phyloP scores from a whole-genome alignment of 495 filamentous ascomycete genomes.

The Pseudoneurospora amorphoporcata region DNA sequence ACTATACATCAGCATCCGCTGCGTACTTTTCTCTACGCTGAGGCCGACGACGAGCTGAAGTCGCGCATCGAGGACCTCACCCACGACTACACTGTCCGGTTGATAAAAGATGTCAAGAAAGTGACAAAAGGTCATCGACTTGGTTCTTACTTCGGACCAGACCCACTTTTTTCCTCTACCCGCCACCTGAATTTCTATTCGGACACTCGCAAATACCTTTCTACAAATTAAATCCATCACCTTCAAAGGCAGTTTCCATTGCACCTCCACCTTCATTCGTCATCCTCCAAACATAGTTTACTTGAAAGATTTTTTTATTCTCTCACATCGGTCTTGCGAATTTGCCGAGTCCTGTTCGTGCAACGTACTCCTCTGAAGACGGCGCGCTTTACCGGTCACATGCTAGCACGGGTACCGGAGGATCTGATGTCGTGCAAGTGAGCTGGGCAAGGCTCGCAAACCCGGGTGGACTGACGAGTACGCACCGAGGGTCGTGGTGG shows the following conservation, averaged over 20 bases:
- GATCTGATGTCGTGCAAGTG: background rate
- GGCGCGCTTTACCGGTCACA: background rate
- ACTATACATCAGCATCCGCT: too few species aligned
- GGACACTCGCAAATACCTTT: background rate
- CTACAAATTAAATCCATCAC: background rate
- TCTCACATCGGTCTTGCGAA: fast-evolving
- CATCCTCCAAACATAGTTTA: background rate
- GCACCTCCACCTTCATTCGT: too few species aligned
- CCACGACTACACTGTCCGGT: too few species aligned
- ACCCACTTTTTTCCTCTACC: background rate
- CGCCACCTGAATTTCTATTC: background rate
- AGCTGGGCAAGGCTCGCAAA: background rate
- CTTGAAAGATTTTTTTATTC: fast-evolving
- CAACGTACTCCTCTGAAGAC: background rate
- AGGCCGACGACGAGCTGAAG: too few species aligned
- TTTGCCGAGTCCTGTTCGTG: background rate
- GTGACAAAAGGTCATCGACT: too few species aligned
- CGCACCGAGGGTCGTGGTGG: background rate
- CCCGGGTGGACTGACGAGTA: background rate
- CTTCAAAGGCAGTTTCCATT: fast-evolving
- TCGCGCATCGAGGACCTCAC: too few species aligned
- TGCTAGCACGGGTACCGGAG: background rate
- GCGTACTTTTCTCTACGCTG: too few species aligned
- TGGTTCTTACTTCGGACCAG: background rate
- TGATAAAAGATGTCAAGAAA: too few species aligned